These are phyloP conservation scores for Symbiodinium natans DNA, from an alignment of 73 alveolate genomes.

Conservation along the genomic window DNA sequence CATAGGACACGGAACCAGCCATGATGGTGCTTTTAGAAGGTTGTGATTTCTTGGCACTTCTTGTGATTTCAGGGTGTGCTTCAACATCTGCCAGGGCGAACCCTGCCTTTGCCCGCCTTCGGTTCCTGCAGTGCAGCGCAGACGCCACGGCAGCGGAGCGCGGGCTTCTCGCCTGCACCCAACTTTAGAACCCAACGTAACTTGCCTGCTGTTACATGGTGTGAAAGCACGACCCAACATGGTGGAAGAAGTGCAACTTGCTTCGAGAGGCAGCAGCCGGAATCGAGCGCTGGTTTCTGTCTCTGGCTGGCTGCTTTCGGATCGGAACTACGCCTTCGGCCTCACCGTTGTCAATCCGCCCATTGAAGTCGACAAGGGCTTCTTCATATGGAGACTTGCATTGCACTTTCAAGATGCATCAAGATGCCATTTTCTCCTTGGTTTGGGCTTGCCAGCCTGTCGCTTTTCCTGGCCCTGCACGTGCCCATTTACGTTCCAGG, in stretches of 20 bases:
- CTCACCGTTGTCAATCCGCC: background rate
- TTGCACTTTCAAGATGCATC: too few relatives aligned
- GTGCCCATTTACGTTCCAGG: background rate
- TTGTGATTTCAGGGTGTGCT: too few relatives aligned
- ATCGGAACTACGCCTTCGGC: conserved; percentile 7
- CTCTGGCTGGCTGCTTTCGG: conserved; percentile 11
- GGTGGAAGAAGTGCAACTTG: too few relatives aligned
- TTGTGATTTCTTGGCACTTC: too few relatives aligned
- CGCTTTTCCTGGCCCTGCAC: too few relatives aligned
- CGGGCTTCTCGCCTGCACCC: background rate
- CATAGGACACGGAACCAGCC: too few relatives aligned
- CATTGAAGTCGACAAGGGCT: conserved; percentile 11
- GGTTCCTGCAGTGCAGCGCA: background rate
- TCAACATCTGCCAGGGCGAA: background rate
- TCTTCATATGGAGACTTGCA: conserved; percentile 24
- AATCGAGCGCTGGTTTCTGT: background rate
- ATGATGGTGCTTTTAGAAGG: too few relatives aligned
- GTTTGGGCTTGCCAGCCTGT: too few relatives aligned
- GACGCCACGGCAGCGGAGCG: background rate
- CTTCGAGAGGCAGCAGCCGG: background rate
- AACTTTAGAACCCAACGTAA: too few relatives aligned
- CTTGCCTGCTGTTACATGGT: too few relatives aligned
- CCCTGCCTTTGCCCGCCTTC: background rate
- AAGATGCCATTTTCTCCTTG: too few relatives aligned
- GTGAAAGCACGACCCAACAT: too few relatives aligned